Evolutionary conservation across 169 alveolate species (phyloP), one percentile per base, ranked within the genome.

Genomic region (Plasmodium fragile): DNA sequence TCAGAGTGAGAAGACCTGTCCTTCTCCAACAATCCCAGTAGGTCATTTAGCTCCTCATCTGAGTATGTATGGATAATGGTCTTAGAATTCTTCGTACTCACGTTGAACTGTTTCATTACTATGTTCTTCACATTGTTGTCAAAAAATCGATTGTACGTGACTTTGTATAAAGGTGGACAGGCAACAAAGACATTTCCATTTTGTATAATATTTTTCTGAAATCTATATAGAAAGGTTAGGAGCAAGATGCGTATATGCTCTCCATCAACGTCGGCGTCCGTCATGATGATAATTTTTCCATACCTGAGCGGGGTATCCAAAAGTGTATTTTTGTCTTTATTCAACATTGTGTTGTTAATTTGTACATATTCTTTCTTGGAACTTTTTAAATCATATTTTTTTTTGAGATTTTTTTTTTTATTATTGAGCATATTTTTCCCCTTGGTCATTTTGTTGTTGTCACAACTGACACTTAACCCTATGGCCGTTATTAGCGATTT

Each of bases 181-280:
- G 98, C 98, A 25, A 95, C 92, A 92, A 85, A 97, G 78, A 97
- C 96, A n/a, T 93, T 79, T 4, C 97, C 97, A 80, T 93, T 82
- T 81, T 91, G 94, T 49, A 95, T 92, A 53, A 97, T 91, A 69
- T 83, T 92, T 25, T 95, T 95, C 59, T 96, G 95, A 59, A 95
- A 93, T 34, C 97, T 73, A 91, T 92, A 97, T 32, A 97, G 92
- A 71, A 97, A 94, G 32, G 97, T 95, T 18, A 97, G 92, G 22
- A 97, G 96, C 43, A 97, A 79, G 1, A 95, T 83, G 36, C 97
- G 94, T 45, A 97, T 83, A 85, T 97, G 98, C 25, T 97, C 96
- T 22, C 98, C 98, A 93, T 97, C 98, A 13, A 96, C 97, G 78
- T 97, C 98, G 4, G 98, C 98, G 43, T 97, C 98, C 52, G 98